phyloP scores from a whole-genome alignment of 2,329 filamentous ascomycete genomes.

The Falciphora oryzae region DNA sequence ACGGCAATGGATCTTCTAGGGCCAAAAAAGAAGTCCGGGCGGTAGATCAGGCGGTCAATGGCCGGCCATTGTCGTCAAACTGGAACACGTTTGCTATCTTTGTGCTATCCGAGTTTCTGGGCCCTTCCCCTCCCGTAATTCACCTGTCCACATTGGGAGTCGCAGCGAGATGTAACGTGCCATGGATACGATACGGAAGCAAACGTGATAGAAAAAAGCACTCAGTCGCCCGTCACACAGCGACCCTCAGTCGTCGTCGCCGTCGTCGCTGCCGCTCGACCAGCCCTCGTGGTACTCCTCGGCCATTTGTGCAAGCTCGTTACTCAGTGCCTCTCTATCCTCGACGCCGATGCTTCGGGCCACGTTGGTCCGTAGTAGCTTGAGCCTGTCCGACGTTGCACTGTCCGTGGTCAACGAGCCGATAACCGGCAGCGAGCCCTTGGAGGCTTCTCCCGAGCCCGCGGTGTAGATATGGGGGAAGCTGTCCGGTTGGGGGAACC shows the following conservation, averaged over 20 bases:
- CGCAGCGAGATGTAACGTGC: background rate
- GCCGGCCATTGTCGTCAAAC: background rate
- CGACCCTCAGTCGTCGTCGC: slow-evolving; percentile 47
- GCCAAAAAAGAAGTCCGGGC: background rate
- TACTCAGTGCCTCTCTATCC: slow-evolving; percentile 77
- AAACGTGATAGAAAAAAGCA: background rate
- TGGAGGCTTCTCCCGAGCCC: slow-evolving; percentile 26
- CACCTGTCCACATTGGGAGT: background rate
- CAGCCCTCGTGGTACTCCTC: slow-evolving; percentile 88
- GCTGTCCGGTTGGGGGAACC: slow-evolving; percentile 76
- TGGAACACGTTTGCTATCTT: background rate
- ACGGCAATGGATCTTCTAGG: background rate
- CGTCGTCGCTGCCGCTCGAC: slow-evolving; percentile 69
- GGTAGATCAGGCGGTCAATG: background rate
- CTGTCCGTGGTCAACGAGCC: slow-evolving; percentile 69
- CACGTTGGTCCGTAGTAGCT: slow-evolving; percentile 58
- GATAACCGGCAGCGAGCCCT: slow-evolving; percentile 39
- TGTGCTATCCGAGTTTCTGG: background rate
- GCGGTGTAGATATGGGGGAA: slow-evolving; percentile 70
- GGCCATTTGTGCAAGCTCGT: slow-evolving; percentile 73
- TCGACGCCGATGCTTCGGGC: slow-evolving; percentile 61
- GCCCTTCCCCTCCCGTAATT: background rate
- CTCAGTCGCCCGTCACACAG: background rate
- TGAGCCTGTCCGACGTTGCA: slow-evolving; percentile 63
- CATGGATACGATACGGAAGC: background rate